A percentile compares a stretch with the other conserved stretches of the same genome.
Evolutionary conservation across 352 stramenopile species (phyloP).

Genomic region (Phytophthora pini): DNA sequence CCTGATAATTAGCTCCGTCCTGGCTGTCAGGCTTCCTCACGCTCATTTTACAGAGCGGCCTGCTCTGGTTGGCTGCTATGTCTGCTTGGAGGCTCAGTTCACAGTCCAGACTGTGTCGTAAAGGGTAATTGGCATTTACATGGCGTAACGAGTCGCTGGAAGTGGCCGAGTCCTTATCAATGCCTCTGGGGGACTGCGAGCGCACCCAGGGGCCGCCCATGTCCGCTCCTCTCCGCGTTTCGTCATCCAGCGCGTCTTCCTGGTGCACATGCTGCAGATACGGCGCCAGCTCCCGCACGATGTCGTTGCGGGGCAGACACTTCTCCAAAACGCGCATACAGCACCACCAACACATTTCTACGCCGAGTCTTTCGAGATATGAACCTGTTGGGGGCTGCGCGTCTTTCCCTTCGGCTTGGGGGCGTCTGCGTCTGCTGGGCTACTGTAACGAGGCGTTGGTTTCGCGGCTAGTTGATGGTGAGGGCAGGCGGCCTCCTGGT

Average conservation of each 20-base stretch:
- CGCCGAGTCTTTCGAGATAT: neutral
- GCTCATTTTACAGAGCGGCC: slow-evolving; percentile 38
- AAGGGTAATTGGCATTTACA: slow-evolving; percentile 45
- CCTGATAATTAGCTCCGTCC: slow-evolving; percentile 9
- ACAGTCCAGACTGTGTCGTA: slow-evolving; percentile 45
- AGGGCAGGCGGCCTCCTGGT: neutral
- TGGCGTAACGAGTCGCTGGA: slow-evolving; percentile 71
- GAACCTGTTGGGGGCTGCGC: neutral
- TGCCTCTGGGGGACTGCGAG: slow-evolving; percentile 52
- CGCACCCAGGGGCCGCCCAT: slow-evolving; percentile 53
- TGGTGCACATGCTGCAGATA: slow-evolving; percentile 88
- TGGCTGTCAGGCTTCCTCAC: slow-evolving; percentile 36
- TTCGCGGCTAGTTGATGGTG: neutral
- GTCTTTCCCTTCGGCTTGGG: neutral
- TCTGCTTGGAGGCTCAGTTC: slow-evolving; percentile 38
- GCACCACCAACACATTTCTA: slow-evolving; percentile 83
- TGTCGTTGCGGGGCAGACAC: slow-evolving; percentile 87
- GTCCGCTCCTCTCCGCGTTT: slow-evolving; percentile 46
- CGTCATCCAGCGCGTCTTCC: slow-evolving; percentile 72
- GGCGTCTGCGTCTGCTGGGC: neutral
- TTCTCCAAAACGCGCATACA: slow-evolving; percentile 90
- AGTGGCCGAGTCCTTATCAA: slow-evolving; percentile 66
- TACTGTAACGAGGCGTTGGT: neutral
- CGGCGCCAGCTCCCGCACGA: slow-evolving; percentile 84
- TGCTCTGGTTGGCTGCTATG: neutral